Base-by-base conservation (phyloP, 2,329 filamentous ascomycete genomes). In the Neofusicoccum cordaticola region DNA sequence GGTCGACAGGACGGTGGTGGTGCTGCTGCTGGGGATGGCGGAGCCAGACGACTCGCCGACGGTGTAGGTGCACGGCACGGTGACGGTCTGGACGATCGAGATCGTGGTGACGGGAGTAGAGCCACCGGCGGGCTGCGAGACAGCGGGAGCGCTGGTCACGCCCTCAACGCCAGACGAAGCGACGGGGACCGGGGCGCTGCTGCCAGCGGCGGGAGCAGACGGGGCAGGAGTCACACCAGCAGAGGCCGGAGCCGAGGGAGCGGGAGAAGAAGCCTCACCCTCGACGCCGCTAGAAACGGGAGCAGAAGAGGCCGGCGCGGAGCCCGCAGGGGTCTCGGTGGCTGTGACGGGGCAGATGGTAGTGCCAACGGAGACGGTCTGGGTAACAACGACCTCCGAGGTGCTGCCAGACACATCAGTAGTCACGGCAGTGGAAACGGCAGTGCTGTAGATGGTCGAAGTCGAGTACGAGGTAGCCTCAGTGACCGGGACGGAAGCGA, bases 341-440 rank as follows among this genome's bases (percentile, higher is more conserved):
- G 60, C 61, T 12, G 61, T 53, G 39, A 65, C 35, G 19, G 62
- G 60, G 56, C 64, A 41, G 44, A 37, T 51, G 19, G 58, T 62
- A 15, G 58, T 62, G 85, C 84, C 73, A 86, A 82, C 37, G 79
- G 58, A 50, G 7, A 62, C 34, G 35, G 58, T 62, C 58, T 62
- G 58, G 11, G 58, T 62, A 7, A 63, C 61, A 52, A 69, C 66
- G 7, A 39, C 39, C n/a, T 41, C 39, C 9, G n/a, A 12, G 7
- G 35, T 39, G 35, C 35, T 39, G 51, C 51, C 42, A n/a, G 42
- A 5, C 13, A n/a, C 42, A 44, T 44, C 42, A 15, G 42, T 15
- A 17, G 42, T 44, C 15, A 15, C n/a, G n/a, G n/a, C 17, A 17
- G 51, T 56, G n/a, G 35, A 39, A 34, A 41, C n/a, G n/a, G 51